Evolutionary conservation across 1,284 basidiomycete genomes (phyloP).

Genomic region (Afroboletus lepidellus): DNA sequence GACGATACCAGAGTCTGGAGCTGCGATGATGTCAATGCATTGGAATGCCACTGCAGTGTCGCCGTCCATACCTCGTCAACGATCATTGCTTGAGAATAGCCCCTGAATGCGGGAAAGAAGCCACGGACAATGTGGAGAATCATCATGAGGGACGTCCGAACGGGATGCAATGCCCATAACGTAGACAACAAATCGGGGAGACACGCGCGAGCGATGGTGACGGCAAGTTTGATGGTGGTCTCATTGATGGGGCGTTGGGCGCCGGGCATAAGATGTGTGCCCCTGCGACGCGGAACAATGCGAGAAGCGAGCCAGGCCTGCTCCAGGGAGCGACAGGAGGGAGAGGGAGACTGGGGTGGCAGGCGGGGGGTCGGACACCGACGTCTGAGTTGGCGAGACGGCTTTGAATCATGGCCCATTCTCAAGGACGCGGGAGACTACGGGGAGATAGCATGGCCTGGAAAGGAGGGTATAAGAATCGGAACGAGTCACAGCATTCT

Average conservation of each 20-base stretch:
- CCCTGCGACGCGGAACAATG: slow-evolving; percentile 42
- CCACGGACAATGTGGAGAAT: slow-evolving; percentile 66
- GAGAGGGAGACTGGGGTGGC: slow-evolving; percentile 14
- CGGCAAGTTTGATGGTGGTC: slow-evolving; percentile 55
- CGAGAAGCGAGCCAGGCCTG: slow-evolving; percentile 68
- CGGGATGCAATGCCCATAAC: slow-evolving; percentile 66
- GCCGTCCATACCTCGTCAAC: slow-evolving; percentile 63
- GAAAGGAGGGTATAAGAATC: slow-evolving; percentile 33
- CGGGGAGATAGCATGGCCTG: slow-evolving; percentile 17
- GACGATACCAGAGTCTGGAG: slow-evolving; percentile 65
- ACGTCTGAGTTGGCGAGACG: slow-evolving; percentile 21
- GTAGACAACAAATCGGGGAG: slow-evolving; percentile 53
- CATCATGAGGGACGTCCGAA: slow-evolving; percentile 64
- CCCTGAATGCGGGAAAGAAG: slow-evolving; percentile 73
- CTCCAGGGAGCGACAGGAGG: slow-evolving; percentile 41
- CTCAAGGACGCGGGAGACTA: slow-evolving; percentile 15
- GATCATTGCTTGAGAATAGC: slow-evolving; percentile 80
- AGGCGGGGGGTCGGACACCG: slow-evolving; percentile 24
- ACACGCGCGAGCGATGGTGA: slow-evolving; percentile 51
- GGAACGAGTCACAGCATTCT: slow-evolving; percentile 33
- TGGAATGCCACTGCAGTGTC: background rate
- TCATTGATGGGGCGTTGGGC: slow-evolving; percentile 59
- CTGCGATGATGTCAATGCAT: slow-evolving; percentile 37
- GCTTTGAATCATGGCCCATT: slow-evolving; percentile 32
- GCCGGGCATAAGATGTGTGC: slow-evolving; percentile 56